Evolutionary conservation across 768 basidiomycete genomes (phyloP).

Genomic region (Calocera viscosa): DNA sequence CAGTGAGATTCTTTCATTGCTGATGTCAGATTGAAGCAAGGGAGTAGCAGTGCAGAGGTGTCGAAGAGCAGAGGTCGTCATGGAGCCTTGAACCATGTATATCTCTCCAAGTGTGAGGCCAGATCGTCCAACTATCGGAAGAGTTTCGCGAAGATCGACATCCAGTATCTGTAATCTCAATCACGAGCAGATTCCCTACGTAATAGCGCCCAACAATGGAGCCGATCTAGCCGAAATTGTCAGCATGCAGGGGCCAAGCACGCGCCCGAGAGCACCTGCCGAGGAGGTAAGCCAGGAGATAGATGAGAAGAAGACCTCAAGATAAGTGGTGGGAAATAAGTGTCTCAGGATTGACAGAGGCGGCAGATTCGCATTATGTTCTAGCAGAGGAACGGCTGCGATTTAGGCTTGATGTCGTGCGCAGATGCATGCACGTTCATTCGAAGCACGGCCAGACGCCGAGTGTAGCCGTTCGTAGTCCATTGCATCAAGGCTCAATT

Average conservation of each 20-base stretch:
- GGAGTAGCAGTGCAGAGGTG: background rate
- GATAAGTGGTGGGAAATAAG: background rate
- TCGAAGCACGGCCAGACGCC: background rate
- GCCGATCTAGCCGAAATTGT: background rate
- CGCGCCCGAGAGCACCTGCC: background rate
- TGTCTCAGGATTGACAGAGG: background rate
- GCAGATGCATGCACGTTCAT: background rate
- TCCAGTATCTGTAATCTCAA: background rate
- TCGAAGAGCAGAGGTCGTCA: background rate
- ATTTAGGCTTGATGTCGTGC: background rate
- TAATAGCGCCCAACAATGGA: background rate
- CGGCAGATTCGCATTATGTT: background rate
- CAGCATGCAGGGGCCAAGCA: background rate
- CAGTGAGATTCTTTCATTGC: conserved; percentile 12
- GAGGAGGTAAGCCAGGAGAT: background rate
- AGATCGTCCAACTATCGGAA: background rate
- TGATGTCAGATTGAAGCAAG: background rate
- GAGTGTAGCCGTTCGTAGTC: background rate
- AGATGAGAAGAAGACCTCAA: background rate
- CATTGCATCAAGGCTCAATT: background rate
- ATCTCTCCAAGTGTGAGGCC: background rate
- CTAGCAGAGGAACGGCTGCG: background rate
- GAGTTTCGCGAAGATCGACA: background rate
- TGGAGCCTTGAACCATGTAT: background rate
- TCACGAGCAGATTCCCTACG: background rate